Conservation (phyloP, 2,329 filamentous ascomycete species). For the Aspergillus luchuensis region DNA sequence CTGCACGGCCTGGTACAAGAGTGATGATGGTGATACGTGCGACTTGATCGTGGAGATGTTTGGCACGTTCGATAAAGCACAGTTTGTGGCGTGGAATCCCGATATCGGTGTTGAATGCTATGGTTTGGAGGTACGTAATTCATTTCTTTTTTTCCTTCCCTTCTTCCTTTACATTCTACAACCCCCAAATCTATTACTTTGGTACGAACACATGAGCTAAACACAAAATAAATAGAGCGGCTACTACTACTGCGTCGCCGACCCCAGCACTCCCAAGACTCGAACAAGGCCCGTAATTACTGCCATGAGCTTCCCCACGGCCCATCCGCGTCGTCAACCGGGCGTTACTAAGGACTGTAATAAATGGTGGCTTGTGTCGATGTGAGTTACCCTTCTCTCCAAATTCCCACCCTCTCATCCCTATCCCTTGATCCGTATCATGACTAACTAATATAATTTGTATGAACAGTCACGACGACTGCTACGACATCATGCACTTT, state of each 20-base stretch:
- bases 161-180: not conserved
- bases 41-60: slow-evolving; percentile 11
- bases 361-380: slow-evolving; percentile 7
- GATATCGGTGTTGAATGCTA: not conserved
- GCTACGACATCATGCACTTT: slow-evolving; percentile 5
- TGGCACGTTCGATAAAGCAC: slow-evolving; percentile 10
- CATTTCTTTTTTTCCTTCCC: not conserved
- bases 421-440: not conserved
- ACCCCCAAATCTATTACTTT: too few relatives aligned
- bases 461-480: not conserved
- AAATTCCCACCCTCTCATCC: too few relatives aligned
- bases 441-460: not conserved
- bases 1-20: slow-evolving; percentile 13
- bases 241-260: slow-evolving; percentile 11
- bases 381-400: not conserved
- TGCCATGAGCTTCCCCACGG: not conserved
- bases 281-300: slow-evolving; percentile 5
- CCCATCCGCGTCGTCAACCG: slow-evolving; percentile 1
- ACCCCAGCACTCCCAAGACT: slow-evolving; percentile 10
- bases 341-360: not conserved
- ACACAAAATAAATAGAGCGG: not conserved
- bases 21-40: slow-evolving; percentile 11
- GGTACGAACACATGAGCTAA: too few relatives aligned
- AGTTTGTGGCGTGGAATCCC: slow-evolving; percentile 17
- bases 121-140: not conserved